Percentiles rank a stretch among this genome's conserved stretches.
These are phyloP conservation scores for Neofusicoccum cordaticola DNA, from an alignment of 2,329 filamentous ascomycete genomes.

Conservation along the genomic window DNA sequence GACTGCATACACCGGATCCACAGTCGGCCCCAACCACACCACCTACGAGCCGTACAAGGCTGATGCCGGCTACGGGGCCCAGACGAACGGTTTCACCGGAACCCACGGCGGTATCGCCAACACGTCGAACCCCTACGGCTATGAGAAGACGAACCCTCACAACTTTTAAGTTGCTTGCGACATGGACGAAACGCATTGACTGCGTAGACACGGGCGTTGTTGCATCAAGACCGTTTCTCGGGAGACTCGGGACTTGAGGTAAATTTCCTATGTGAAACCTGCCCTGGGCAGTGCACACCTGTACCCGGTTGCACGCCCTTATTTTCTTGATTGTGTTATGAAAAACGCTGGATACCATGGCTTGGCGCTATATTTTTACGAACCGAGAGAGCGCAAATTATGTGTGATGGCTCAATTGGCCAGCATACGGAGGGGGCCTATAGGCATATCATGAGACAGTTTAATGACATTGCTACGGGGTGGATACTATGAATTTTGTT, in stretches of 20 bases:
- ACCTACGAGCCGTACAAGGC: conserved; percentile 28
- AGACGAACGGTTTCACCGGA: conserved; percentile 31
- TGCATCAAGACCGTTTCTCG: neutral
- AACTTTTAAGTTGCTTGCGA: neutral
- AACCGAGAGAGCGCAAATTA: neutral
- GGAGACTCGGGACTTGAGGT: neutral
- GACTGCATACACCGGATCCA: conserved; percentile 51
- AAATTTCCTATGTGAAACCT: neutral
- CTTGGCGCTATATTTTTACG: neutral
- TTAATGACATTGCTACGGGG: conserved; percentile 5
- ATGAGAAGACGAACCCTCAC: conserved; percentile 28
- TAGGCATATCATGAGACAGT: neutral
- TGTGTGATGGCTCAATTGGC: too few species aligned
- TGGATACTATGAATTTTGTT: neutral
- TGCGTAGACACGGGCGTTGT: neutral
- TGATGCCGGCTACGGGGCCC: conserved; percentile 7
- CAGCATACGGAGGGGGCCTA: neutral
- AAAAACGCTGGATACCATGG: conserved; percentile 6
- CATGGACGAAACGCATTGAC: neutral
- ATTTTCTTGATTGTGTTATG: conserved; percentile 10
- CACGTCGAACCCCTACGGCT: conserved; percentile 42
- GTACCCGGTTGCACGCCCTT: neutral
- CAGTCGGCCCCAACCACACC: conserved; percentile 38
- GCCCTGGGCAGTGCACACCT: neutral
- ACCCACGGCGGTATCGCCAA: conserved; percentile 43